These are phyloP conservation scores for Pyrus betulifolia DNA, from an alignment of 306 rosid genomes.

Conservation along the genomic window DNA sequence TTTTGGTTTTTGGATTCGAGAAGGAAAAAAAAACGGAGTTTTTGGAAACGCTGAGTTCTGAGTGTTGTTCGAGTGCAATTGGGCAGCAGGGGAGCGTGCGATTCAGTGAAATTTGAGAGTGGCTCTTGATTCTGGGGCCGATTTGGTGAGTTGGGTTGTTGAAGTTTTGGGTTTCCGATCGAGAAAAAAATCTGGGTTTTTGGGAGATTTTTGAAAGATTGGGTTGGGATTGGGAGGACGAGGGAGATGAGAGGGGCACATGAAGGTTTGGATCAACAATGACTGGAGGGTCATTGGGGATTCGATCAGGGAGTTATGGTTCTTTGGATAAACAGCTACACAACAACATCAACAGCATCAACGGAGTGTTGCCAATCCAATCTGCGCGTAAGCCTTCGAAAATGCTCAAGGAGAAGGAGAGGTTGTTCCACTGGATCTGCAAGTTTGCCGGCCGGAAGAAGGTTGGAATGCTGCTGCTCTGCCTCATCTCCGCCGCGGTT, in stretches of 20 bases:
- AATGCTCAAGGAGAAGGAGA: slow-evolving; percentile 81
- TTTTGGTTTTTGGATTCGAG: not conserved
- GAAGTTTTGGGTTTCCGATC: not conserved
- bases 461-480: slow-evolving; percentile 88
- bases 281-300: slow-evolving; percentile 82
- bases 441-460: slow-evolving; percentile 75
- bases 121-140: slow-evolving; percentile 10
- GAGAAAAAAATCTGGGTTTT: not conserved
- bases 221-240: slow-evolving; percentile 14
- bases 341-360: slow-evolving; percentile 16
- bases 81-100: slow-evolving; percentile 9
- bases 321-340: slow-evolving; percentile 72
- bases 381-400: slow-evolving; percentile 61
- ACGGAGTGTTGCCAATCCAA: slow-evolving; percentile 54
- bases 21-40: not conserved
- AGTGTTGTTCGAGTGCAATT: slow-evolving; percentile 31
- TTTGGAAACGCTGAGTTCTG: slow-evolving; percentile 17
- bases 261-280: slow-evolving; percentile 49
- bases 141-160: slow-evolving; percentile 29
- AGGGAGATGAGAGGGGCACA: slow-evolving; percentile 46
- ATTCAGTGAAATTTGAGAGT: slow-evolving; percentile 17
- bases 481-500: slow-evolving; percentile 64
- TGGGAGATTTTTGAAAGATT: slow-evolving; percentile 19
- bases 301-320: slow-evolving; percentile 79
- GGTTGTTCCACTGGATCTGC: slow-evolving; percentile 64